Percentiles rank a stretch among this genome's conserved stretches.
These are phyloP conservation scores for Trichoderma breve DNA, from an alignment of 2,329 filamentous ascomycete species.

Conservation along the genomic window DNA sequence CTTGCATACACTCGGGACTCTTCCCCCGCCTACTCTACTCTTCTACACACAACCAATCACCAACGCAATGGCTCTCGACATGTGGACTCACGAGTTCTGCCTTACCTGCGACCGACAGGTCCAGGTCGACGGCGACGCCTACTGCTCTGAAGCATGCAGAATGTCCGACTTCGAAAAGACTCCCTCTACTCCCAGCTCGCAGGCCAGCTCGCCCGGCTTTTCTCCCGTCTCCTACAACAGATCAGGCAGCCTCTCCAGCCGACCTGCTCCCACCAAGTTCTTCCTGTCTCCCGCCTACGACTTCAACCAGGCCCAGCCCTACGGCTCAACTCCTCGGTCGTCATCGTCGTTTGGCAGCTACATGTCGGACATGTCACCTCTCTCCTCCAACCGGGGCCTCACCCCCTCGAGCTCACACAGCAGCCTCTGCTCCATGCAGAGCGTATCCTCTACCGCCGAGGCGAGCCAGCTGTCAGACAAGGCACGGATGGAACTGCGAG, in stretches of 20 bases:
- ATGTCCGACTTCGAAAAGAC: constrained; percentile 82
- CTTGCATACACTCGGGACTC: background rate
- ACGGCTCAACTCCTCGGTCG: constrained; percentile 49
- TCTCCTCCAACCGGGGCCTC: constrained; percentile 42
- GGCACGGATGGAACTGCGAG: constrained; percentile 74
- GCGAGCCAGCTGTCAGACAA: constrained; percentile 66
- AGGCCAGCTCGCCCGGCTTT: constrained; percentile 56
- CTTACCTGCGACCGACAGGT: constrained; percentile 78
- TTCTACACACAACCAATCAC: background rate
- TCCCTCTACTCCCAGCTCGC: constrained; percentile 50
- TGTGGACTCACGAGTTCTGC: constrained; percentile 90
- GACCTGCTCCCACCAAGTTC: constrained; percentile 48
- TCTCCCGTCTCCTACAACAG: constrained; percentile 52
- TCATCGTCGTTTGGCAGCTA: constrained; percentile 25
- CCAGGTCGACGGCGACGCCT: constrained; percentile 75
- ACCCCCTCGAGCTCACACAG: constrained; percentile 78
- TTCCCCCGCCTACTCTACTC: background rate
- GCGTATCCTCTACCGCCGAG: constrained; percentile 53
- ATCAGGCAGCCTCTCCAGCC: constrained; percentile 34
- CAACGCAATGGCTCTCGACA: constrained; percentile 53
- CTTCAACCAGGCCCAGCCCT: constrained; percentile 64
- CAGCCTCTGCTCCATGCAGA: constrained; percentile 77
- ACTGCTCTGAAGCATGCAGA: constrained; percentile 90
- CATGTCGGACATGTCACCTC: constrained; percentile 26
- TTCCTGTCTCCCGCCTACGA: constrained; percentile 73